Base-by-base conservation (phyloP, 257 asterid species). In the Nicotiana benthamiana region DNA sequence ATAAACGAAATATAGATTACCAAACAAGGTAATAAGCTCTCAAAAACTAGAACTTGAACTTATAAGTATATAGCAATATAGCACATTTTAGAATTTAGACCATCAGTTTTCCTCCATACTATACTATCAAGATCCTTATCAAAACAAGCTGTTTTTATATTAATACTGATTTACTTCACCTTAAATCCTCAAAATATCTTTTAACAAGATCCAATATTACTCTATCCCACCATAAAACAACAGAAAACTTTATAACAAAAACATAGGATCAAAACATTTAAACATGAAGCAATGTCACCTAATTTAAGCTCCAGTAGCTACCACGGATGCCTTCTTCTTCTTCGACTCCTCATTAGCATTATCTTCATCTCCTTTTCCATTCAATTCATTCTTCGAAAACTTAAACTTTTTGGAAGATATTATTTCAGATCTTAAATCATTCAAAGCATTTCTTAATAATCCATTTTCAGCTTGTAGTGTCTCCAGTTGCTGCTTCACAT, bases 381-480 rank as follows among this genome's bases (percentile, higher is more conserved):
- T 90, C 2, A 84, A 83, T 56, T 80, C 85, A 28, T 66, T 83
- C 27, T 85, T 43, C 30, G 85, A 48, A 10, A 78, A 82, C 43
- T 87, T 87, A 84, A 87, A 56, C 28, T 86, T 90, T 27, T 92
- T 94, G 2, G 89, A 90, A 8, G 90, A 86, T 0, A 95, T 82
- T 0, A 95, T 82, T 12, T 95, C 99, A 5, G 91, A 88, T 46
- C 96, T 89, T 70, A 96, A 82, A 79, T 94, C 99, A 62, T 85
- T 84, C 86, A 92, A 82, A 24, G 97, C 93, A 85, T 92, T 93
- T 51, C 91, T 86, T 80, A 95, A 83, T 51, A 89, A 46, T 79
- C 97, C 97, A 83, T 92, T 92, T 87, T 95, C 99, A 5, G 89
- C 88, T 76, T 88, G 97, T 72, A 91, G 90, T 2, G 78, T 78